phyloP scores from a whole-genome alignment of 2,329 filamentous ascomycete species.

The Curvularia sp. region DNA sequence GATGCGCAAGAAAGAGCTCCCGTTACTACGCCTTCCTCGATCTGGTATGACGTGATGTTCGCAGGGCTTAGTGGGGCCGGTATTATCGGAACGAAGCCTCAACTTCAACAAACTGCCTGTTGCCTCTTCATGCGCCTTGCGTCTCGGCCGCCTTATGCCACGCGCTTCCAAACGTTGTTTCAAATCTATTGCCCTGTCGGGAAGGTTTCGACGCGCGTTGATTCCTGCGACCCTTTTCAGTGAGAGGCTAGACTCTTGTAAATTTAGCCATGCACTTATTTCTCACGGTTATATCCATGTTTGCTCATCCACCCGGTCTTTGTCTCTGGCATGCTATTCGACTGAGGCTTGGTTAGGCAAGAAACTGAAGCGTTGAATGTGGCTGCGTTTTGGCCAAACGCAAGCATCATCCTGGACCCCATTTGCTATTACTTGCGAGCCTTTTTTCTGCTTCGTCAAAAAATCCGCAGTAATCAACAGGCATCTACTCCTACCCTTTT shows the following conservation, averaged over 20 bases:
- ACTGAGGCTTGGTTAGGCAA: neutral
- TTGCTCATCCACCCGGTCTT: neutral
- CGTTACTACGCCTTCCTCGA: slow-evolving; percentile 26
- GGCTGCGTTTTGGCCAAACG: neutral
- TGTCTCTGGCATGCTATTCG: neutral
- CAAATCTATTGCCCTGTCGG: neutral
- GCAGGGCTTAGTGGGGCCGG: slow-evolving; percentile 7
- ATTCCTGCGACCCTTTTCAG: neutral
- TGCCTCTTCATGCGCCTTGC: neutral
- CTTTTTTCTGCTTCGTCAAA: neutral
- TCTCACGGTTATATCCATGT: neutral
- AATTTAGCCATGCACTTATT: neutral
- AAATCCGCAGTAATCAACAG: neutral
- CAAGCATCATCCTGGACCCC: neutral
- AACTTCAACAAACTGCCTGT: neutral
- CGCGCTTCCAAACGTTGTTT: neutral
- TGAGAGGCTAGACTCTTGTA: neutral
- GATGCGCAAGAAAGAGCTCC: slow-evolving; percentile 20
- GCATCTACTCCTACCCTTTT: neutral
- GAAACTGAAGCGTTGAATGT: neutral
- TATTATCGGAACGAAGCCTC: neutral
- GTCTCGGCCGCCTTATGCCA: neutral
- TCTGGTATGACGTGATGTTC: slow-evolving; percentile 33
- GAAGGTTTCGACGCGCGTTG: neutral
- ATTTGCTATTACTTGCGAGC: slow-evolving; percentile 1